Evolutionary conservation across 1,284 basidiomycete species (phyloP), one percentile per base, ranked within the genome.

Genomic region (Blastosporella zonata): DNA sequence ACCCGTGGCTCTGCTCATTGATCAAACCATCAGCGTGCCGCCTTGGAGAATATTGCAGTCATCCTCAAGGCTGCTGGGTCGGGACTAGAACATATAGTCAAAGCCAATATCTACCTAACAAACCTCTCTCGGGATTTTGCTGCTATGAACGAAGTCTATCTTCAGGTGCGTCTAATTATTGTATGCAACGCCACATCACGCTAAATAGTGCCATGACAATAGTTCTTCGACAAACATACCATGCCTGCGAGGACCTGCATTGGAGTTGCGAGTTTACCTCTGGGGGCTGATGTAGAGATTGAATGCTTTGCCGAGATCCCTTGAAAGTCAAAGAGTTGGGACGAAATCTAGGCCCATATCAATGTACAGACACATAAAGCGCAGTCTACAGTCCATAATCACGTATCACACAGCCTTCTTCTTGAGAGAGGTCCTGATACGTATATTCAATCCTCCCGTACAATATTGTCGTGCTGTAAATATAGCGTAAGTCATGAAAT

Each of bases 241-340:
- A 72, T 81, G 58, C 83, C 82, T 18, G 81, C 82, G 21, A 71
- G 83, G 37, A 86, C 84, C 8, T 85, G 82, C 59, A 65, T 88
- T 34, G 83, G 81, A 3, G 84, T 87, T 13, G 75, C 72, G 2
- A 64, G 72, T 17, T 72, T 87, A 12, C 82, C 84, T 0, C 56
- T 81, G 43, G 78, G 78, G 9, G 82, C 81, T 2, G 74, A 74
- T 52, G 75, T 87, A 25, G 82, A 85, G 68, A 79, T 87, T 37
- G 84, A 87, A 58, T 84, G 81, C 54, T 71, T 80, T 29, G 82
- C 82, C 6, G 74, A 77, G 43, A 63, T 79, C 42, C 58, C 62
- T 28, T 34, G 15, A 28, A n/a, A 31, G 25, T 27, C 10, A 6
- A 27, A 27, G 25, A 5, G 25, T n/a, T n/a, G n/a, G n/a, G n/a